Percentiles rank a stretch among this genome's conserved stretches.
phyloP scores from a whole-genome alignment of 1,284 basidiomycete species.

The Veloporphyrellus conicus region DNA sequence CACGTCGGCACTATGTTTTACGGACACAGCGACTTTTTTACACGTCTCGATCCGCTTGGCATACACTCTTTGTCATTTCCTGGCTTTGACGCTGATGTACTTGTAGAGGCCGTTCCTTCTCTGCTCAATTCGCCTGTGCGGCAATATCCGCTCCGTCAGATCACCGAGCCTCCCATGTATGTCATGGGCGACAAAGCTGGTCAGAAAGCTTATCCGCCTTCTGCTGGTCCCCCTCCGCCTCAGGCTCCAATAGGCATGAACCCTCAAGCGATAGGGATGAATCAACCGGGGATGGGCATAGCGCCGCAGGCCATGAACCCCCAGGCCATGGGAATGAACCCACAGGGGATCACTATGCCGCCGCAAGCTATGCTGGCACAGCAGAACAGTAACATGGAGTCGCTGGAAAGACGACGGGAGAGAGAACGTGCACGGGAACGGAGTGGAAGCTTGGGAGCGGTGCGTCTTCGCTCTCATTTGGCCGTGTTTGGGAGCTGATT shows the following conservation, averaged over 20 bases:
- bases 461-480: slow-evolving; percentile 5
- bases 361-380: slow-evolving; percentile 66
- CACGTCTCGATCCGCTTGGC: neutral
- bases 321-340: slow-evolving; percentile 23
- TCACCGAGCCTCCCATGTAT: slow-evolving; percentile 61
- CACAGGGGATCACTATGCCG: slow-evolving; percentile 32
- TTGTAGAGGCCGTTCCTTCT: slow-evolving; percentile 52
- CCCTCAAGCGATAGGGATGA: slow-evolving; percentile 27
- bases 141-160: slow-evolving; percentile 59
- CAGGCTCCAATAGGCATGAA: slow-evolving; percentile 27
- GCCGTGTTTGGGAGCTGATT: slow-evolving; percentile 3
- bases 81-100: slow-evolving; percentile 5
- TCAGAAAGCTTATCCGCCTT: slow-evolving; percentile 52
- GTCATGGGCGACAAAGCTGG: slow-evolving; percentile 67
- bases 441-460: slow-evolving; percentile 21
- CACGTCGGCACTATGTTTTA: neutral
- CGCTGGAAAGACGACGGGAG: slow-evolving; percentile 55
- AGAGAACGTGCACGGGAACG: slow-evolving; percentile 43
- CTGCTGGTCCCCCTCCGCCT: slow-evolving; percentile 33
- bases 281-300: slow-evolving; percentile 27
- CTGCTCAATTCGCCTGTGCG: slow-evolving; percentile 58
- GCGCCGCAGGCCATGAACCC: slow-evolving; percentile 31
- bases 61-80: neutral
- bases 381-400: slow-evolving; percentile 66
- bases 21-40: neutral